Conservation (phyloP, 176 grass and related monocot species). For the Carex pumila region DNA sequence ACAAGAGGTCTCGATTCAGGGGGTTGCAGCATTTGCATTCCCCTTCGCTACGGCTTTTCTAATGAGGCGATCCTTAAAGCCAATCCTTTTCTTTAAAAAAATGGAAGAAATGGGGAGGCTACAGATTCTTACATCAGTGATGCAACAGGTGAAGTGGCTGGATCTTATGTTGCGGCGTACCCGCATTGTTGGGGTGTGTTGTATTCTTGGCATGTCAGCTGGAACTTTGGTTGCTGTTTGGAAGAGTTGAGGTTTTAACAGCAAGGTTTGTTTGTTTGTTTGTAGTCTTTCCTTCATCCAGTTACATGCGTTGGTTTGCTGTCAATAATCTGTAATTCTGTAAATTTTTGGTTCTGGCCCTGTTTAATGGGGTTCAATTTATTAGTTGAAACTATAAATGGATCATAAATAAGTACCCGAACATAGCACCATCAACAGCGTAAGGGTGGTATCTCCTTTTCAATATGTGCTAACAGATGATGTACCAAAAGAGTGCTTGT, state of each 20-base stretch:
- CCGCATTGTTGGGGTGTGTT: constrained; percentile 49
- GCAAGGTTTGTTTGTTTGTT: constrained; percentile 6
- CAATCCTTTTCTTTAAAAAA: constrained; percentile 88
- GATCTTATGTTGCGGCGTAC: constrained; percentile 71
- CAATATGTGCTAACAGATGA: background rate
- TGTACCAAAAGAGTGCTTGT: background rate
- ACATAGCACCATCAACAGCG: background rate
- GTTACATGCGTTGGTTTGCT: background rate
- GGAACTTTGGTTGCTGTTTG: constrained; percentile 43
- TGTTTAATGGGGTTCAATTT: background rate
- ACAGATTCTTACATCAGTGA: constrained; percentile 72
- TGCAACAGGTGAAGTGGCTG: constrained; percentile 66
- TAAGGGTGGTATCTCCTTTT: background rate
- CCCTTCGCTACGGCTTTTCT: constrained; percentile 66
- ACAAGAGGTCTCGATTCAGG: constrained; percentile 57
- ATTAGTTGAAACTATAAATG: background rate
- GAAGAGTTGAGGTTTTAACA: constrained; percentile 34
- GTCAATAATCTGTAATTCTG: background rate
- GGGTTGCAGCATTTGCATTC: constrained; percentile 66
- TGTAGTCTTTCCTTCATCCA: background rate
- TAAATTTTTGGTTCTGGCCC: background rate
- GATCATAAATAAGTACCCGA: background rate
- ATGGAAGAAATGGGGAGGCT: constrained; percentile 83
- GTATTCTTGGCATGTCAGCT: constrained; percentile 56
- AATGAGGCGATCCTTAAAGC: constrained; percentile 67